Percentiles rank a stretch among this genome's conserved stretches.
phyloP scores from a whole-genome alignment of 768 basidiomycete species.

The Heimioporus sp. region DNA sequence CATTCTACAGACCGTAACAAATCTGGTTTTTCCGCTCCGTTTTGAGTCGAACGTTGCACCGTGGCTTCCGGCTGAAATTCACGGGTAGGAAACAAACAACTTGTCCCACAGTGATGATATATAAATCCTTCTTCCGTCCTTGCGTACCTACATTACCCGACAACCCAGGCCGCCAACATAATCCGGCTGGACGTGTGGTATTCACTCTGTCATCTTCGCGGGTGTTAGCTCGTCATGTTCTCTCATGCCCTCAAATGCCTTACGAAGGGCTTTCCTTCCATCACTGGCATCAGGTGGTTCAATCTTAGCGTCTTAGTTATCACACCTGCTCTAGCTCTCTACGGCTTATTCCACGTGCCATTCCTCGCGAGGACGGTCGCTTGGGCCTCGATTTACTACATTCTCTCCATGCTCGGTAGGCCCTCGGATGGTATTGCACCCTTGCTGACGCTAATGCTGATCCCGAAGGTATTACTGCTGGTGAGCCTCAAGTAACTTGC shows the following conservation, averaged over 20 bases:
- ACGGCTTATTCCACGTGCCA: slow-evolving; percentile 56
- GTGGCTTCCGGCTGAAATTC: slow-evolving; percentile 25
- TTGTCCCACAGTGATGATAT: slow-evolving; percentile 27
- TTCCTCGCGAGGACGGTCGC: slow-evolving; percentile 50
- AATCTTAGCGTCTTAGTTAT: slow-evolving; percentile 66
- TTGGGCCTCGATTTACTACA: slow-evolving; percentile 71
- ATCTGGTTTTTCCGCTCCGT: slow-evolving; percentile 15
- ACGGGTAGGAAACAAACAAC: slow-evolving; percentile 8
- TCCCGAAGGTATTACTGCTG: slow-evolving; percentile 49
- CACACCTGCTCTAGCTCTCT: slow-evolving; percentile 69
- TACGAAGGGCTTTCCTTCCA: slow-evolving; percentile 40
- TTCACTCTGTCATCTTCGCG: background rate
- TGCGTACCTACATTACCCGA: slow-evolving; percentile 13
- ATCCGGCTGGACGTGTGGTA: background rate
- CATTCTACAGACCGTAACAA: slow-evolving; percentile 9
- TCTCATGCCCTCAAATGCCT: slow-evolving; percentile 11
- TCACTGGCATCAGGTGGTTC: slow-evolving; percentile 70
- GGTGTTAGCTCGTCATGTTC: slow-evolving; percentile 6
- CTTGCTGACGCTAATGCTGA: slow-evolving; percentile 12
- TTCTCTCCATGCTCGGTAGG: slow-evolving; percentile 83
- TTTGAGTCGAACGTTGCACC: slow-evolving; percentile 12
- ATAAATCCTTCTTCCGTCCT: slow-evolving; percentile 19
- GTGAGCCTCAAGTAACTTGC: slow-evolving; percentile 21
- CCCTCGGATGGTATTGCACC: background rate
- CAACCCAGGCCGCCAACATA: slow-evolving; percentile 11